phyloP scores from a whole-genome alignment of 1,284 basidiomycete genomes.

The Microbotryum intermedium region DNA sequence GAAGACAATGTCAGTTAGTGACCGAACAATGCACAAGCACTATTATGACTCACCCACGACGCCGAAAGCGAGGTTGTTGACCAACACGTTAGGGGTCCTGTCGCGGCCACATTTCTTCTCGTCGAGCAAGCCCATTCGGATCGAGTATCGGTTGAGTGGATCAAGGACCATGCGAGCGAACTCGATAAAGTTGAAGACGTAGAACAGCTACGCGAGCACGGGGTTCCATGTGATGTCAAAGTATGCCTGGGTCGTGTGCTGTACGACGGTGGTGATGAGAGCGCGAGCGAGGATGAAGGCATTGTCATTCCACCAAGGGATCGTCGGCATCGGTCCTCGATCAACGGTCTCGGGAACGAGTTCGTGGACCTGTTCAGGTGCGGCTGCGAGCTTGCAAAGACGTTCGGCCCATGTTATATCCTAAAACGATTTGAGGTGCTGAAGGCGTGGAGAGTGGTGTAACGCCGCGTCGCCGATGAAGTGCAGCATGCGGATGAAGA shows the following conservation, averaged over 20 bases:
- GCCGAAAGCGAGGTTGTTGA: too few species aligned
- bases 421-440: slow-evolving; percentile 11
- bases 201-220: slow-evolving; percentile 11
- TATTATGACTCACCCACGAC: too few species aligned
- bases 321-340: slow-evolving; percentile 10
- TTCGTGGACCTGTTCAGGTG: slow-evolving; percentile 13
- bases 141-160: background rate
- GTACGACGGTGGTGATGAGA: slow-evolving; percentile 4
- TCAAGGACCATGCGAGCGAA: slow-evolving; percentile 7
- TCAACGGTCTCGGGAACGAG: slow-evolving; percentile 13
- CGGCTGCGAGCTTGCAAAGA: slow-evolving; percentile 15
- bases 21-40: too few species aligned
- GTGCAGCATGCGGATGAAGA: too few species aligned
- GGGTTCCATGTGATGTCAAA: slow-evolving; percentile 12
- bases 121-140: slow-evolving; percentile 8
- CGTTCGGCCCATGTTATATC: slow-evolving; percentile 13
- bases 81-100: slow-evolving; percentile 11
- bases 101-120: slow-evolving; percentile 19
- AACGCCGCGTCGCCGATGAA: background rate
- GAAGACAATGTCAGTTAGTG: too few species aligned
- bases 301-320: slow-evolving; percentile 8
- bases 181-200: slow-evolving; percentile 1
- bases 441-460: background rate
- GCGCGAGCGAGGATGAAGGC: slow-evolving; percentile 7
- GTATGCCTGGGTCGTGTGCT: background rate